Base-by-base conservation (phyloP, 2,329 filamentous ascomycete genomes). In the Cercospora janseana region DNA sequence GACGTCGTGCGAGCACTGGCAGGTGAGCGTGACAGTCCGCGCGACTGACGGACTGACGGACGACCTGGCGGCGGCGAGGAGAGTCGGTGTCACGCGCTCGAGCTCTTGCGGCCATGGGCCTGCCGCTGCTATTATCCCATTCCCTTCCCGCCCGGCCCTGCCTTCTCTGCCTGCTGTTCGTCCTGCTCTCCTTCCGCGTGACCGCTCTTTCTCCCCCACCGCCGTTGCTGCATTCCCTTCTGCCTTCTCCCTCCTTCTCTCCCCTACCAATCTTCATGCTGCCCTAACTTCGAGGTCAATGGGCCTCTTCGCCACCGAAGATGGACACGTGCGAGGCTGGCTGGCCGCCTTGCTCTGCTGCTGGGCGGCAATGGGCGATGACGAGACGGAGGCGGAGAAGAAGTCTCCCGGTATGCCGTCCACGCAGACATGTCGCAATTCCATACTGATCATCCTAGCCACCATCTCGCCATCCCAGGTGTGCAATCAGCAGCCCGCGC, bases 331-430 rank as follows among this genome's bases (percentile, higher is more conserved):
- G 43, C 55, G 55, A 56, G 58, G 62, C 57, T 65, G 63, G 64
- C 63, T 65, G 64, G 64, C 64, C 62, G 57, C 62, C 58, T 60
- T 66, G 42, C 50, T 66, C 21, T 66, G 64, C 57, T 66, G 63
- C 60, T 63, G 61, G 38, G 60, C 60, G 38, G 61, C 61, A 21
- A 51, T 65, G 9, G 57, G 49, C 15, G 63, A 65, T 24, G 64
- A 66, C 28, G 64, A 66, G 43, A 46, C 56, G 40, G 57, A 58
- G 2, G 41, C 40, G 2, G 61, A 61, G 29, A 61, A 49, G 35
- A 38, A 45, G 23, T 35, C 16, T 15, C 45, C 41, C 46, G 41
- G 51, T 53, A 49, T n/a, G 2, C n/a, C 4, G 21, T 24, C 41
- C 10, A 3, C 18, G 20, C 6, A 12, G 9, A n/a, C 10, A n/a